Percentiles rank a stretch among this genome's conserved stretches.
These are phyloP conservation scores for Ceratocystis harringtonii DNA, from an alignment of 2,329 filamentous ascomycete genomes.

Conservation along the genomic window DNA sequence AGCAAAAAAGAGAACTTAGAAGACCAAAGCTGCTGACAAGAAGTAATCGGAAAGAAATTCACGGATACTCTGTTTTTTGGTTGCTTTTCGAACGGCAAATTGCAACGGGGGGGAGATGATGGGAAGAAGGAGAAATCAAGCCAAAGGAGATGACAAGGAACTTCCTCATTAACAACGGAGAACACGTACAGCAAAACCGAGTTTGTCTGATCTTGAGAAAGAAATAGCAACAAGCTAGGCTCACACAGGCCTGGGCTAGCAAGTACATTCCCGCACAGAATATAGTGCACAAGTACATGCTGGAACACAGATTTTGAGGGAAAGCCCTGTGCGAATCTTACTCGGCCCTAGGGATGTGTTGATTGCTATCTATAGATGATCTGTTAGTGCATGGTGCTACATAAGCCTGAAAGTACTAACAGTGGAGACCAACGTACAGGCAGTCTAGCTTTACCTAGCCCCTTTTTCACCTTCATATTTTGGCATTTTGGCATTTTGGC, in stretches of 20 bases:
- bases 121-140: neutral
- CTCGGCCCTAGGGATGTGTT: neutral
- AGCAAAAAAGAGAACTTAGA: neutral
- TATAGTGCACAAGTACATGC: neutral
- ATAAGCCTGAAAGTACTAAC: neutral
- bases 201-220: neutral
- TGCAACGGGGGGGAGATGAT: neutral
- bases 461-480: neutral
- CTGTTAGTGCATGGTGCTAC: neutral
- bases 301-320: neutral
- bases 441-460: neutral
- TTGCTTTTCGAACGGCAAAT: neutral
- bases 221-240: neutral
- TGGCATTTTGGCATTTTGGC: neutral
- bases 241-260: neutral
- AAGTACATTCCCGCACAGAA: neutral
- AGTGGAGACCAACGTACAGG: neutral
- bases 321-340: neutral
- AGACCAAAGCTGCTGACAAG: neutral
- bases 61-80: neutral
- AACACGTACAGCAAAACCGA: conserved; percentile 1
- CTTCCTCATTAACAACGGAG: neutral
- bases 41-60: neutral
- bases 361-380: neutral
- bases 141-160: neutral